Conservation (phyloP, 2,329 filamentous ascomycete species). For the Beauveria sp. region DNA sequence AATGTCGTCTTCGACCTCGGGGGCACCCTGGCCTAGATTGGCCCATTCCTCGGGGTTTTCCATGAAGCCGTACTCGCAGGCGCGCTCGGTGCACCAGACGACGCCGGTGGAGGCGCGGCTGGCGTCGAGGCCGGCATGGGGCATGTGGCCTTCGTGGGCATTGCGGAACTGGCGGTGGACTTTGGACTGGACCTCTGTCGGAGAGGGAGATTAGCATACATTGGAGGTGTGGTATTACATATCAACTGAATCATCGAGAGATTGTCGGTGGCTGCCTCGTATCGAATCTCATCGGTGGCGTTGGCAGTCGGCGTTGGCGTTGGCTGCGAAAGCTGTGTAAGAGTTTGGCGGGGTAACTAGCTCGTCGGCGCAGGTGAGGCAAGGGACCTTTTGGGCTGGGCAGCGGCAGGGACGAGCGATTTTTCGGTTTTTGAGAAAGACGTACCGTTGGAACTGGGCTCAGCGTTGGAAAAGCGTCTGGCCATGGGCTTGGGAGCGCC, state of each 20-base stretch:
- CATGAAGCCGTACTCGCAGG: slow-evolving; percentile 78
- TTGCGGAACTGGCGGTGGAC: slow-evolving; percentile 84
- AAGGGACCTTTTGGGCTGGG: not conserved
- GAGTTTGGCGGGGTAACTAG: not conserved
- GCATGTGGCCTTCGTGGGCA: slow-evolving; percentile 83
- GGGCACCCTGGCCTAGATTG: slow-evolving; percentile 88
- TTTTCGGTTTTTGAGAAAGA: slow-evolving; percentile 6
- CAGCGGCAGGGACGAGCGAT: slow-evolving; percentile 6
- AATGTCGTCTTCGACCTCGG: slow-evolving; percentile 90
- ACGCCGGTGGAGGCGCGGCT: slow-evolving; percentile 86
- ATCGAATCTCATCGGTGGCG: not conserved
- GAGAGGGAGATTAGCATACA: not conserved
- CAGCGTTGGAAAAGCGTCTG: slow-evolving; percentile 52
- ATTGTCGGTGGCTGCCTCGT: not conserved
- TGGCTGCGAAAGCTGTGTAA: not conserved
- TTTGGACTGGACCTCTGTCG: slow-evolving; percentile 68
- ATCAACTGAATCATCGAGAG: not conserved
- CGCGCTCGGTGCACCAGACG: slow-evolving; percentile 85
- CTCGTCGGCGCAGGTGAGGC: not conserved
- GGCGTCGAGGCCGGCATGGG: slow-evolving; percentile 85
- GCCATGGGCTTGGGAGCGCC: slow-evolving; percentile 47
- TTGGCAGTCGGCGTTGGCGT: no score
- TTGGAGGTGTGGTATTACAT: not conserved
- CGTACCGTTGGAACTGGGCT: slow-evolving; percentile 50
- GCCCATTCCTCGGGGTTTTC: slow-evolving; percentile 82